Percentiles rank a stretch among this genome's conserved stretches.
Evolutionary conservation across 768 basidiomycete species (phyloP).

Genomic region (Tricholoma furcatifolium): DNA sequence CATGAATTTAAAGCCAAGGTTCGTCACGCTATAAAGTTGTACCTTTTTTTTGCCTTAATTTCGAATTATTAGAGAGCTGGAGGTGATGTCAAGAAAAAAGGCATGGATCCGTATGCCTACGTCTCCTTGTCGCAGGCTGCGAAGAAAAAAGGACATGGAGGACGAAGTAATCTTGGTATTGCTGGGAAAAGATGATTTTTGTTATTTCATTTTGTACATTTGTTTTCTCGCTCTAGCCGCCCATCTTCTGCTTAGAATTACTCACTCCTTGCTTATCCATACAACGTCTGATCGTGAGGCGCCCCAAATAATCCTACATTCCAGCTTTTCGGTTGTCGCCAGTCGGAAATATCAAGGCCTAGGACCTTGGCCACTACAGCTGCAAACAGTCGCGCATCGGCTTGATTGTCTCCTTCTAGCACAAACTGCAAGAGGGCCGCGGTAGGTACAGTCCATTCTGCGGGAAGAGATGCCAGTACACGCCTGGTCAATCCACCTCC

Average conservation of each 20-base stretch:
- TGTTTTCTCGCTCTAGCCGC: too few relatives aligned
- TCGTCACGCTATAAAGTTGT: constrained; percentile 22
- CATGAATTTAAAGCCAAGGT: constrained; percentile 97
- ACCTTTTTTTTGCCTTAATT: constrained; percentile 10
- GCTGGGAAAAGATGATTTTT: constrained; percentile 53
- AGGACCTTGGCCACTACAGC: constrained; percentile 49
- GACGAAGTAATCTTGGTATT: constrained; percentile 49
- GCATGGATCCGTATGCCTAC: constrained; percentile 92
- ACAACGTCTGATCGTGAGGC: constrained; percentile 70
- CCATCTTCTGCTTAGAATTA: too few relatives aligned
- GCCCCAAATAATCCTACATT: constrained; percentile 66
- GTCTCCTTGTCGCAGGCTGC: constrained; percentile 81
- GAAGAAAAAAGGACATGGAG: constrained; percentile 51
- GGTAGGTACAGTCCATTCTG: constrained; percentile 49
- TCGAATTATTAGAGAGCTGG: constrained; percentile 72
- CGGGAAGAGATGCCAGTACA: constrained; percentile 57
- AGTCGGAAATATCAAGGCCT: constrained; percentile 36
- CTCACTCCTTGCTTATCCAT: constrained; percentile 43
- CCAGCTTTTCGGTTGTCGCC: constrained; percentile 73
- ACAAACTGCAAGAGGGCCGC: constrained; percentile 71
- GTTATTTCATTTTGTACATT: constrained; percentile 14
- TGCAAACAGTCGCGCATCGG: constrained; percentile 66
- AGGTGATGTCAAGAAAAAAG: constrained; percentile 87
- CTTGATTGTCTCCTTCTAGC: constrained; percentile 79
- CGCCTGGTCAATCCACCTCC: constrained; percentile 74